Evolutionary conservation across 2,329 filamentous ascomycete genomes (phyloP).

Genomic region (Macrophomina pseudophaseolina): DNA sequence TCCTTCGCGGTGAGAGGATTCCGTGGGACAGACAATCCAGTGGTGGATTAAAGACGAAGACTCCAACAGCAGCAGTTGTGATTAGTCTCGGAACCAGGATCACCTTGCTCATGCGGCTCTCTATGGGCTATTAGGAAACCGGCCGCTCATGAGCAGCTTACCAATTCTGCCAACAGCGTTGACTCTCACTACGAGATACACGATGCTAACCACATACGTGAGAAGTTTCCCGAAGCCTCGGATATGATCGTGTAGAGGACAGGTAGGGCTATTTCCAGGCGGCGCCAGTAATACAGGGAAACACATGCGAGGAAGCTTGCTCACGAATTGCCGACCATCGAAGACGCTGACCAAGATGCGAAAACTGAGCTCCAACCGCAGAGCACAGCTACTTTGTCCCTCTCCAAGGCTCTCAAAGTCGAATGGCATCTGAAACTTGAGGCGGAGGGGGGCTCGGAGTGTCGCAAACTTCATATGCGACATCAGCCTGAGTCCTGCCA

Average conservation of each 20-base stretch:
- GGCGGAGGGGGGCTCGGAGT: neutral
- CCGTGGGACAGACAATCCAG: slow-evolving; percentile 34
- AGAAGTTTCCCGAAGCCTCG: slow-evolving; percentile 33
- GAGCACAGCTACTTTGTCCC: neutral
- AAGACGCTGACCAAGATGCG: neutral
- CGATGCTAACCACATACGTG: slow-evolving; percentile 36
- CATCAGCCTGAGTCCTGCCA: neutral
- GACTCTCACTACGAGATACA: slow-evolving; percentile 35
- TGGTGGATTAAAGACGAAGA: slow-evolving; percentile 4
- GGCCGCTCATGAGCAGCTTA: slow-evolving; percentile 36
- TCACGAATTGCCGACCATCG: slow-evolving; percentile 22
- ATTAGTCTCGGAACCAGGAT: slow-evolving; percentile 33
- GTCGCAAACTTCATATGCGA: slow-evolving; percentile 4
- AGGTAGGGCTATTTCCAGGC: slow-evolving; percentile 39
- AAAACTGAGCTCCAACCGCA: neutral
- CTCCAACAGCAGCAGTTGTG: slow-evolving; percentile 30
- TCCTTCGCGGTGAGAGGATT: slow-evolving; percentile 30
- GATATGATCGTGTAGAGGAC: slow-evolving; percentile 34
- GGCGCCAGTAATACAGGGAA: slow-evolving; percentile 41
- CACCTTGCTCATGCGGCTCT: slow-evolving; percentile 41
- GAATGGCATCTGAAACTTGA: neutral
- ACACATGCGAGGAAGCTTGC: slow-evolving; percentile 39
- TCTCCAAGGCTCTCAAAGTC: neutral
- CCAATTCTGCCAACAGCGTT: slow-evolving; percentile 34
- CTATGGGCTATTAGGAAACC: slow-evolving; percentile 41